Base-by-base conservation (phyloP, 495 filamentous ascomycete genomes). In the Geoglossum glabrum region DNA sequence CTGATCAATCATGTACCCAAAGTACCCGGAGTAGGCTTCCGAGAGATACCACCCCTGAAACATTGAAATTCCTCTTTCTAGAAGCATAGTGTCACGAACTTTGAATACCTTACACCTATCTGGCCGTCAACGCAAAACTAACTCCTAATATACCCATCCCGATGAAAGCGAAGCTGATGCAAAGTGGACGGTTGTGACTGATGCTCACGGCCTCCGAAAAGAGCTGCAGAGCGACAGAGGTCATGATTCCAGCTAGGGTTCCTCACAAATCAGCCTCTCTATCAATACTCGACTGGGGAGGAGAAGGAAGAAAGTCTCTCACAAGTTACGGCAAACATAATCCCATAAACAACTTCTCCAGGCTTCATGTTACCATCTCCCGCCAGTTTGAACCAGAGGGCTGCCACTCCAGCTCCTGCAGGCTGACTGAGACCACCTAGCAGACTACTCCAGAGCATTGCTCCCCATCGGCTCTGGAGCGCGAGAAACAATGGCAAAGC, bases 401-500 rank as follows among this genome's bases (percentile, higher is more conserved):
- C 87, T 1, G 92, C 92, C 33, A 94, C 73, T 5, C 74, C 85
- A 0, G 93, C 92, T 7, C 92, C 92, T 1, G 86, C 66, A 0
- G 92, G 92, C 65, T 98, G 92, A 54, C 80, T 84, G 34, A 90
- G 70, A 4, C 92, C 93, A 15, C 92, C 92, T 0, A 98, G 72
- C 0, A 96, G 65, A 21, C 80, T 81, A 13, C 85, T 81, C 84
- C 87, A 93, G 56, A 86, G 70, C 68, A 97, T 88, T 19, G 92
- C 89, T 64, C 81, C 82, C 59, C 72, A 68, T 34, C 87, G 81
- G 50, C 78, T 87, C 47, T 79, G 72, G 11, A 95, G 74, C 1
- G 92, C 92, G 51, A 98, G 81, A 67, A 89, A 97, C 0, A 98
- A 73, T 0, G 92, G 92, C 1, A 98, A 71, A 0, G 88, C 86